These are phyloP conservation scores for Geotrichum histeridarum DNA, from an alignment of 1,139 yeast genomes.

Conservation along the genomic window DNA sequence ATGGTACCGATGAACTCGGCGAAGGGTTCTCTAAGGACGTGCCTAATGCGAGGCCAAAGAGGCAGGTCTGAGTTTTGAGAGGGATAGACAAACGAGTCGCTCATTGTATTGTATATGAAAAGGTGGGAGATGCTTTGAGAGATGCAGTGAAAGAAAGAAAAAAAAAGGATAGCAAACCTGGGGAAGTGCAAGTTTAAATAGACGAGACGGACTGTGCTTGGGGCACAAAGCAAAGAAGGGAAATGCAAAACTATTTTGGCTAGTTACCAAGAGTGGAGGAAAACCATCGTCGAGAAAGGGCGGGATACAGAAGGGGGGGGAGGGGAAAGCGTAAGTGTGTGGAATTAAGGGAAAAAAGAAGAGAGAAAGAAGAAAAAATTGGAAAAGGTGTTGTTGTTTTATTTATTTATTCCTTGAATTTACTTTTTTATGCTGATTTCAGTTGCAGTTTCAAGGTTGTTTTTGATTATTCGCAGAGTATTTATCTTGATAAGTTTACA, in stretches of 20 bases:
- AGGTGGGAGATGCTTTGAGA: background rate
- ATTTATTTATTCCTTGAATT: background rate
- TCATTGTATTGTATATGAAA: constrained; percentile 3
- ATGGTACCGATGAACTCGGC: constrained; percentile 50
- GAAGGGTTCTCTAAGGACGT: constrained; percentile 28
- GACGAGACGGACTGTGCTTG: background rate
- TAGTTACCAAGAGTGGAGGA: background rate
- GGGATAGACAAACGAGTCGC: constrained; percentile 15
- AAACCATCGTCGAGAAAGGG: too few relatives aligned
- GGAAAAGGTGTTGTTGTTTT: background rate
- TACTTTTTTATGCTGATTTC: background rate
- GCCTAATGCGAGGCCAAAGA: constrained; percentile 27
- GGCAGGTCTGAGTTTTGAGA: constrained; percentile 15
- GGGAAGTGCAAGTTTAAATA: constrained; percentile 1
- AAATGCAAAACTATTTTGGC: too few relatives aligned
- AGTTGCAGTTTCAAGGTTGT: background rate
- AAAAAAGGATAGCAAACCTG: background rate
- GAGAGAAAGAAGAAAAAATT: background rate
- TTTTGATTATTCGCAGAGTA: background rate
- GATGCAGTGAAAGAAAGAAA: background rate
- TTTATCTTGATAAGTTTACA: background rate
- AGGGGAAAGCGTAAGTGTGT: too few relatives aligned
- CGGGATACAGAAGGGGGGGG: too few relatives aligned
- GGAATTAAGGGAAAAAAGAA: too few relatives aligned
- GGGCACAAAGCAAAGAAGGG: background rate